Evolutionary conservation across 2,329 filamentous ascomycete species (phyloP).

Genomic region (Davidsoniella eucalypti): DNA sequence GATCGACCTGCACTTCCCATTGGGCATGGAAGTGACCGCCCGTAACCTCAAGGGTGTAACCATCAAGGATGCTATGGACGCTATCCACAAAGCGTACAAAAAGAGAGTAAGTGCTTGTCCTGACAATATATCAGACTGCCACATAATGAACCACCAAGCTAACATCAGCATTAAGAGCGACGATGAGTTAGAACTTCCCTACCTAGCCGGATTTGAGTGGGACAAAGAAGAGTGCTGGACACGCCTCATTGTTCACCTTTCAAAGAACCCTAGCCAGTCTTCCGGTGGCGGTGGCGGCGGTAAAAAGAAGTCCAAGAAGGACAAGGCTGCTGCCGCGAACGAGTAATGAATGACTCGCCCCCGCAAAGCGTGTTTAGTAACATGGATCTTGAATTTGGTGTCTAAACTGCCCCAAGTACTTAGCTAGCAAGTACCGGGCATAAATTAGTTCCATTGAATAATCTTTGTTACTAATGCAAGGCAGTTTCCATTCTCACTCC

Average conservation of each 20-base stretch:
- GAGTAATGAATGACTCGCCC: slow-evolving; percentile 15
- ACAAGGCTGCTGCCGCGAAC: slow-evolving; percentile 12
- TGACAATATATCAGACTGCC: not conserved
- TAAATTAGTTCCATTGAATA: too few species aligned
- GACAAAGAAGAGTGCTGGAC: slow-evolving; percentile 87
- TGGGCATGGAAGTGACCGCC: slow-evolving; percentile 74
- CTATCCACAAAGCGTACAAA: slow-evolving; percentile 91
- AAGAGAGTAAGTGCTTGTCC: slow-evolving; percentile 54
- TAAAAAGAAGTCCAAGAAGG: slow-evolving; percentile 52
- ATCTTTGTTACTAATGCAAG: too few species aligned
- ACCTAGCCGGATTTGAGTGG: slow-evolving; percentile 92
- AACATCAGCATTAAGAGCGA: slow-evolving; percentile 45
- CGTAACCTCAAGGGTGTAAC: slow-evolving; percentile 89
- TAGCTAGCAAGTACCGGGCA: too few species aligned
- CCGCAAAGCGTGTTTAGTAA: too few species aligned
- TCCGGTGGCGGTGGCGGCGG: slow-evolving; percentile 23
- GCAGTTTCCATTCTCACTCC: too few species aligned
- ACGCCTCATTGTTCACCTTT: slow-evolving; percentile 65
- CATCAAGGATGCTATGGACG: slow-evolving; percentile 90
- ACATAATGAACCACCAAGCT: not conserved
- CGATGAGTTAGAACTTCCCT: slow-evolving; percentile 75
- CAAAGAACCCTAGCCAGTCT: slow-evolving; percentile 45
- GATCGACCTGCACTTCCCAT: slow-evolving; percentile 82
- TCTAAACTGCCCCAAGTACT: too few species aligned
- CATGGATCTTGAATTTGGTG: too few species aligned